Conservation (phyloP, 306 rosid species). For the Datisca glomerata region DNA sequence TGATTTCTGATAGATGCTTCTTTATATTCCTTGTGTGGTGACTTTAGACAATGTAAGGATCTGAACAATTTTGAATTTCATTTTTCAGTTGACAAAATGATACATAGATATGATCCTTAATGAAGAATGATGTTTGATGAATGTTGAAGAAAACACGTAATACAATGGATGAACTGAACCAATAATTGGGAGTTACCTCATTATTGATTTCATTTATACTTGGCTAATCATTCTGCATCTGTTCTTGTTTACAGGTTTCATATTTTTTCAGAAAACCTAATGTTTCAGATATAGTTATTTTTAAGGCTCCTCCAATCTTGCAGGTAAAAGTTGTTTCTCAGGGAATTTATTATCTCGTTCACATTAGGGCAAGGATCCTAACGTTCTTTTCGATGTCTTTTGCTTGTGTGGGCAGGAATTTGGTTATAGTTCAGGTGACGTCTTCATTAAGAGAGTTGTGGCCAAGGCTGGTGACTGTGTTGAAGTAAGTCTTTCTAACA, state of each 20-base stretch:
- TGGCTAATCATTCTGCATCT: slow-evolving; percentile 3
- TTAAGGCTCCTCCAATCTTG: slow-evolving; percentile 70
- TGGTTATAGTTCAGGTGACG: slow-evolving; percentile 58
- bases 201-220: background rate
- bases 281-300: slow-evolving; percentile 86
- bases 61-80: slow-evolving; percentile 7
- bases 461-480: slow-evolving; percentile 90
- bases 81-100: slow-evolving; percentile 9
- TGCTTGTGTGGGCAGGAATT: slow-evolving; percentile 32
- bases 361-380: too few species aligned
- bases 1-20: too few species aligned
- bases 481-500: too few species aligned
- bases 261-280: slow-evolving; percentile 74
- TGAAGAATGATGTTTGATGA: slow-evolving; percentile 4
- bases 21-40: too few species aligned
- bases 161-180: background rate
- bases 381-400: too few species aligned
- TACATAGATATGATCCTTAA: slow-evolving; percentile 5
- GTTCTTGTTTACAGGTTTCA: slow-evolving; percentile 48
- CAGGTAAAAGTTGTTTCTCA: slow-evolving; percentile 30
- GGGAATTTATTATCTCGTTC: slow-evolving; percentile 5
- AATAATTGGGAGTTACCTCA: too few species aligned
- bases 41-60: too few species aligned
- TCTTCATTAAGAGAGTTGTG: slow-evolving; percentile 77
- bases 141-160: slow-evolving; percentile 6